A percentile compares a stretch with the other conserved stretches of the same genome.
Evolutionary conservation across 208 protist genomes (phyloP).

Genomic region (Crithidia thermophila): DNA sequence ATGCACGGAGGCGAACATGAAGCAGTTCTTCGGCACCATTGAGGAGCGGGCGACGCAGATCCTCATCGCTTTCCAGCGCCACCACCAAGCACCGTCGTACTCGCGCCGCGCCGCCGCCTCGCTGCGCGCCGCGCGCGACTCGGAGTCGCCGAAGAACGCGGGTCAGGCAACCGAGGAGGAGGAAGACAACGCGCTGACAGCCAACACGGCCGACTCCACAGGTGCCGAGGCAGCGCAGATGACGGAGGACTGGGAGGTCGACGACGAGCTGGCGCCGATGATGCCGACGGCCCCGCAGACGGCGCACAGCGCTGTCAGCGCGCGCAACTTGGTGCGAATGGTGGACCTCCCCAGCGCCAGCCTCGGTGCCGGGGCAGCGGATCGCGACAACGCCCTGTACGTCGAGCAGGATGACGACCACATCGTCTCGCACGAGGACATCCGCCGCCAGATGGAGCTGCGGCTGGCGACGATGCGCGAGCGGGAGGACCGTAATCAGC

Average conservation of each 20-base stretch:
- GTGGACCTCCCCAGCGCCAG: conserved; percentile 79
- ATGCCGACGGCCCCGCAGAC: conserved; percentile 50
- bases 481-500: conserved; percentile 75
- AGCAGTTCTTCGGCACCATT: conserved; percentile 89
- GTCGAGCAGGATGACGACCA: conserved; percentile 69
- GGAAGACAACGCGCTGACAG: conserved; percentile 32
- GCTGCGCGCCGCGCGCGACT: conserved; percentile 8
- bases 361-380: conserved; percentile 37
- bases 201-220: conserved; percentile 29
- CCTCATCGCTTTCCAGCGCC: conserved; percentile 71
- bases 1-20: conserved; percentile 90
- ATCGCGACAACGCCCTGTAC: conserved; percentile 30
- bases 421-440: conserved; percentile 84
- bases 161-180: conserved; percentile 18
- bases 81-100: conserved; percentile 25
- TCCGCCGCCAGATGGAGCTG: conserved; percentile 84
- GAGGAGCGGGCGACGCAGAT: conserved; percentile 89
- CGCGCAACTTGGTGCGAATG: conserved; percentile 63
- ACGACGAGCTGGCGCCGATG: conserved; percentile 36
- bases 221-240: conserved; percentile 24
- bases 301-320: conserved; percentile 57
- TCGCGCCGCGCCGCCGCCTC: conserved; percentile 8
- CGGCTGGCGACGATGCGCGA: conserved; percentile 75
- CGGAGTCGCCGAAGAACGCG: conserved; percentile 9
- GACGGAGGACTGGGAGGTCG: conserved; percentile 30